Base-by-base conservation (phyloP, 192 early-diverging fungal species). In the Coemansia sp. region DNA sequence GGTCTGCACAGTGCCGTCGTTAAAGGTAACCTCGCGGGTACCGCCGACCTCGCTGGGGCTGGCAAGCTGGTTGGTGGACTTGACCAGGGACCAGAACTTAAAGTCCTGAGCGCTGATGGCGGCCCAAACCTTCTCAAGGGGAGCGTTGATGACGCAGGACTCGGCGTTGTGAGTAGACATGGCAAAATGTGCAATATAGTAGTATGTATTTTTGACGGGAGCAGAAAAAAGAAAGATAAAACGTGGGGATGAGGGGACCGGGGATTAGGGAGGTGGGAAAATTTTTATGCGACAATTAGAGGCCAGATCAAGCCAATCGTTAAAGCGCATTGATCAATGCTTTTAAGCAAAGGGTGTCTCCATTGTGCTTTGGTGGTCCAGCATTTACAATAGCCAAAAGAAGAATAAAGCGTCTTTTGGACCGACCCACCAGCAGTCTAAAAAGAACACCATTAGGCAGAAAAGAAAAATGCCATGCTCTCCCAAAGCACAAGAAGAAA, bases 1-100 rank as follows among this genome's bases (percentile, higher is more conserved):
- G 67, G 77, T 76, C 69, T 87, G 86, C 14, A 84, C 72, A 23
- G 86, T 82, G 41, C 84, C 84, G 39, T 87, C 86, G 47, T 70
- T 76, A 60, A 84, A 87, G 5, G 69, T 76, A 47, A 84, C 79
- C 16, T 62, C 82, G 62, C 84, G 76, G 59, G 70, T 73, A 53
- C 79, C 62, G 47, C 86, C 86, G 20, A 87, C 82, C 70, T 69
- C 68, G 65, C 50, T 62, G 34, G 68, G 31, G 48, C 70, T 72
- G 21, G 66, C n/a, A 50, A 61, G 33, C 12, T 65, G 56, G 62
- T 81, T 70, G 58, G 64, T 65, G 5, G 66, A 67, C 73, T 81
- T 76, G 43, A 81, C 79, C 41, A 76, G 59, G 25, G 79, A 68
- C 79, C 79, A 81, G 66, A 81, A 81, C 59, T 38, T 55, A 56